phyloP scores from a whole-genome alignment of 2,329 filamentous ascomycete species.

The Talaromyces sp. region DNA sequence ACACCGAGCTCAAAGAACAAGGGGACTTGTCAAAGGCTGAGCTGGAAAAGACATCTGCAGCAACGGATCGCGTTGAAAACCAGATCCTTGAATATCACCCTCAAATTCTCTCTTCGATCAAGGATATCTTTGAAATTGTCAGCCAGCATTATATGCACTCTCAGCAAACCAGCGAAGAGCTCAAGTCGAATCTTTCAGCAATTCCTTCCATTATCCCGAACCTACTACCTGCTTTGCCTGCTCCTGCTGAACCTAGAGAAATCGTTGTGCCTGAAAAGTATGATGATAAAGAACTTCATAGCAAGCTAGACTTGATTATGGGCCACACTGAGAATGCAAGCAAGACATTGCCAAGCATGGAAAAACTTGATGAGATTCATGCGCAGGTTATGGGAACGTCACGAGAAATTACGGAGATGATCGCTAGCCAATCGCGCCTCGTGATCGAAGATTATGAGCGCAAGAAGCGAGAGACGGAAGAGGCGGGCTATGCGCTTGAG shows the following conservation, averaged over 20 bases:
- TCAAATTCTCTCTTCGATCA: conserved; percentile 77
- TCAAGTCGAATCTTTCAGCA: conserved; percentile 50
- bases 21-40: conserved; percentile 79
- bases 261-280: conserved; percentile 51
- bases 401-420: conserved; percentile 74
- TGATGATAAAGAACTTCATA: conserved; percentile 53
- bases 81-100: conserved; percentile 80
- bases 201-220: conserved; percentile 49
- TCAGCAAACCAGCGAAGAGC: conserved; percentile 59
- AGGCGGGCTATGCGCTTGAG: conserved; percentile 74
- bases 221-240: conserved; percentile 47
- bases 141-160: conserved; percentile 85
- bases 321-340: conserved; percentile 51
- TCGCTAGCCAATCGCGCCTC: conserved; percentile 68
- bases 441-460: conserved; percentile 73
- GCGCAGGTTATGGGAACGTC: conserved; percentile 80
- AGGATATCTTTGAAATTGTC: conserved; percentile 77
- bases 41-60: conserved; percentile 65
- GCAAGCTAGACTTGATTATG: conserved; percentile 49
- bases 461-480: conserved; percentile 71
- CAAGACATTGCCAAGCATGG: conserved; percentile 68
- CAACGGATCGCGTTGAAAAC: conserved; percentile 69
- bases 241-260: conserved; percentile 27
- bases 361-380: conserved; percentile 82
- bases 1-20: conserved; percentile 67